Evolutionary conservation across 257 asterid species (phyloP).

Genomic region (Przewalskia tangutica): DNA sequence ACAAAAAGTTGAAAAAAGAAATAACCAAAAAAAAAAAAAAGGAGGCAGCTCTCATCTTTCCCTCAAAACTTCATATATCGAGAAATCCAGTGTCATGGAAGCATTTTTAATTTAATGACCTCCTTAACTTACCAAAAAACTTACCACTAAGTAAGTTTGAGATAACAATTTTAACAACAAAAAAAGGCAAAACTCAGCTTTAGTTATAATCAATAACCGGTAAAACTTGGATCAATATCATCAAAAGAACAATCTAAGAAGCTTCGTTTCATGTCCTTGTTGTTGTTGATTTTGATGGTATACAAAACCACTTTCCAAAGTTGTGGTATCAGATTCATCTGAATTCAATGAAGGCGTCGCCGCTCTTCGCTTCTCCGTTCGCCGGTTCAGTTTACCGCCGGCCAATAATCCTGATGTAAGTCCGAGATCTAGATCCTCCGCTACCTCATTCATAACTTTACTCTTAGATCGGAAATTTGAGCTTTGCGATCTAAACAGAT

Average conservation of each 20-base stretch:
- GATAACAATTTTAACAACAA: neutral
- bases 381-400: constrained; percentile 10
- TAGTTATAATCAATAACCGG: neutral
- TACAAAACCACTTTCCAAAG: constrained; percentile 42
- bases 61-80: constrained; percentile 1
- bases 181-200: neutral
- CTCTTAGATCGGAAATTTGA: constrained; percentile 6
- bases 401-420: constrained; percentile 3
- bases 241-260: constrained; percentile 44
- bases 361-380: constrained; percentile 20
- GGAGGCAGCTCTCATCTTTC: constrained; percentile 20
- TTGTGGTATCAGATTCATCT: constrained; percentile 64
- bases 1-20: neutral
- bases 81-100: no score
- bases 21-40: no score
- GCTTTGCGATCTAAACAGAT: constrained; percentile 16
- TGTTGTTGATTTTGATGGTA: constrained; percentile 21
- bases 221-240: neutral
- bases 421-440: constrained; percentile 18
- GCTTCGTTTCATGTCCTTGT: constrained; percentile 17
- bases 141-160: neutral
- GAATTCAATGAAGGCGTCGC: constrained; percentile 28
- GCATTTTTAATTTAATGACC: no score
- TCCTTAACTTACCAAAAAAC: neutral
- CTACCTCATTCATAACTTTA: constrained; percentile 2